Evolutionary conservation across 2,329 filamentous ascomycete species (phyloP), one percentile per base, ranked within the genome.

Genomic region (Blastomyces percursus): DNA sequence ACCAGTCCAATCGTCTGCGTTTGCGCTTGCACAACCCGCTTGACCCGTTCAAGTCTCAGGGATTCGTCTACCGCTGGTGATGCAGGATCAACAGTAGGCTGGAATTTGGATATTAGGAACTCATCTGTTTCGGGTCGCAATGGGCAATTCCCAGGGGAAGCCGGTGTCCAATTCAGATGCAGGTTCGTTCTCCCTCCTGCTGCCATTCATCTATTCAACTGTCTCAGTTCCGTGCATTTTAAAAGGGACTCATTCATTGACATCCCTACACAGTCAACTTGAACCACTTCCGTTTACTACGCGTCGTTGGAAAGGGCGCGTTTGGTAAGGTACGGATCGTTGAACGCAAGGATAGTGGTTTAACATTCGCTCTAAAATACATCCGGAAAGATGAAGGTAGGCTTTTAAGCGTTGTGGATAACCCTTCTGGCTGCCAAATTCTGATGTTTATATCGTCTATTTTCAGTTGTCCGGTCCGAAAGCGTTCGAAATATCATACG

Each of bases 281-380:
- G 70, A 96, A 96, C 73, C 94, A 99, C 78, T 99, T 99, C 77
- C 90, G 93, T 68, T 83, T 99, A 62, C 80, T 97, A 67, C 88
- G 94, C 73, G 94, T 99, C 66, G 94, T 99, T 69, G 94, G 94
- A 68, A 95, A 96, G 76, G 94, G 94, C 71, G 94, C 94, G 63
- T 99, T 99, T 80, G 94, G 94, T 71, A 99, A 99, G 78, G 94
- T 99, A 65, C 89, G 94, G 71, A 99, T 99, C 69, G 94, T 99
- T 72, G 94, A 99, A 81, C 86, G 92, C 69, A 97, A 97, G 78
- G 94, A 99, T 74, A 96, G 91, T 1, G 88, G 87, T 62, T 79
- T 97, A 70, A 93, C 92, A 2, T 99, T 99, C 76, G 94, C 94
- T 54, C 82, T 99, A 67, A 99, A 99, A 77, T 97, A 97, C 76